Conservation (phyloP, 805 yeast genomes). For the Millerozyma miso region DNA sequence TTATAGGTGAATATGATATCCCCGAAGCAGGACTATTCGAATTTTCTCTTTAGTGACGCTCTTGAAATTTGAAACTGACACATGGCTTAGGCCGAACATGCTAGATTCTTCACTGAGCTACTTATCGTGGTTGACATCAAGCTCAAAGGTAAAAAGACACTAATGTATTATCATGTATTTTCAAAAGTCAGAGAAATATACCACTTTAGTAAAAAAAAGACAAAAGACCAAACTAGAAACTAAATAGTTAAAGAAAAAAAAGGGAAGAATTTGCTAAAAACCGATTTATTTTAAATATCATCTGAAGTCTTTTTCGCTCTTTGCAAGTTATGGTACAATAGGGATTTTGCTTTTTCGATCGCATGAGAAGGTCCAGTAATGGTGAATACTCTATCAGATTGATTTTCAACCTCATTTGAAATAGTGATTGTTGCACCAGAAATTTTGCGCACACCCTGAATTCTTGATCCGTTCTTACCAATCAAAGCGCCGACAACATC, state of each 20-base stretch:
- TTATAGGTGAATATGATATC: too few relatives aligned
- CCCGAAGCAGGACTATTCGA: too few relatives aligned
- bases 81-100: too few relatives aligned
- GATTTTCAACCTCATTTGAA: slow-evolving; percentile 61
- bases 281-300: background rate
- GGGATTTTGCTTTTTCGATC: slow-evolving; percentile 54
- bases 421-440: slow-evolving; percentile 79
- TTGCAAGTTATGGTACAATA: slow-evolving; percentile 56
- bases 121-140: too few relatives aligned
- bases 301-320: slow-evolving; percentile 41
- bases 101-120: too few relatives aligned
- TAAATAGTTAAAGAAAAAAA: slow-evolving; percentile 1
- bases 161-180: background rate
- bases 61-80: too few relatives aligned
- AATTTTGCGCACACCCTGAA: slow-evolving; percentile 76
- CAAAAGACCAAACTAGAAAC: slow-evolving; percentile 2
- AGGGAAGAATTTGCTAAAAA: slow-evolving; percentile 2
- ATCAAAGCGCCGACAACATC: slow-evolving; percentile 86
- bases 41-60: too few relatives aligned
- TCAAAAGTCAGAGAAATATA: background rate
- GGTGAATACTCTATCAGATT: slow-evolving; percentile 65
- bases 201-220: slow-evolving; percentile 2
- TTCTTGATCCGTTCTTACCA: slow-evolving; percentile 81
- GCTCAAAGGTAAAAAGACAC: too few relatives aligned
- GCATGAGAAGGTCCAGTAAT: slow-evolving; percentile 57